Percentiles rank a stretch among this genome's conserved stretches.
Conservation (phyloP, 345 rosid species). For the Sisymbrium irio region DNA sequence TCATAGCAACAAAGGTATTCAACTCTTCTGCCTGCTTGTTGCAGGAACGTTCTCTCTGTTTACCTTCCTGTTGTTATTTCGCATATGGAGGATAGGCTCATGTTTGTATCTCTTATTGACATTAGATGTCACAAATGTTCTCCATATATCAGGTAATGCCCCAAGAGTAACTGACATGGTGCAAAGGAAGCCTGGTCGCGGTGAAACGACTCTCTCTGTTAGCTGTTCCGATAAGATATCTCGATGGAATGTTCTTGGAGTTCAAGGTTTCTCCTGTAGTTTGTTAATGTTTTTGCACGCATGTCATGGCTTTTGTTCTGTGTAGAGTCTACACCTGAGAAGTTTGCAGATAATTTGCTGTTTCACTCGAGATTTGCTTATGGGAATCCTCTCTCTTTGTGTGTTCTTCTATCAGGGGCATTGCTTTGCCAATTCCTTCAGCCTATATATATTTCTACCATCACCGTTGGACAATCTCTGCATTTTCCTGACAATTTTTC, state of each 20-base stretch:
- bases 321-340: too few species aligned
- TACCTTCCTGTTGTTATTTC: neutral
- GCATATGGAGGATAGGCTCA: slow-evolving; percentile 4
- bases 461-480: slow-evolving; percentile 63
- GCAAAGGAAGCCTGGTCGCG: slow-evolving; percentile 96
- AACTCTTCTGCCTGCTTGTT: neutral
- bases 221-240: slow-evolving; percentile 92
- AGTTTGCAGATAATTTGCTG: neutral
- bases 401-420: slow-evolving; percentile 56
- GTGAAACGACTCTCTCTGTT: slow-evolving; percentile 82
- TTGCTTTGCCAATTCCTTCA: slow-evolving; percentile 65
- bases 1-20: neutral
- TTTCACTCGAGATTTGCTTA: slow-evolving; percentile 9
- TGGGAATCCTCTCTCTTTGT: slow-evolving; percentile 12
- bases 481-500: slow-evolving; percentile 37
- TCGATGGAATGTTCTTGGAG: slow-evolving; percentile 89
- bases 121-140: slow-evolving; percentile 7
- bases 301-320: too few species aligned
- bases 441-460: slow-evolving; percentile 73
- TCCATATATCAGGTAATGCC: slow-evolving; percentile 39
- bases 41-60: neutral
- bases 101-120: neutral
- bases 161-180: slow-evolving; percentile 47
- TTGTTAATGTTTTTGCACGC: neutral
- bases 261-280: slow-evolving; percentile 61